Evolutionary conservation across 2,329 filamentous ascomycete species (phyloP), one percentile per base, ranked within the genome.

Genomic region (Boeremia exigua): DNA sequence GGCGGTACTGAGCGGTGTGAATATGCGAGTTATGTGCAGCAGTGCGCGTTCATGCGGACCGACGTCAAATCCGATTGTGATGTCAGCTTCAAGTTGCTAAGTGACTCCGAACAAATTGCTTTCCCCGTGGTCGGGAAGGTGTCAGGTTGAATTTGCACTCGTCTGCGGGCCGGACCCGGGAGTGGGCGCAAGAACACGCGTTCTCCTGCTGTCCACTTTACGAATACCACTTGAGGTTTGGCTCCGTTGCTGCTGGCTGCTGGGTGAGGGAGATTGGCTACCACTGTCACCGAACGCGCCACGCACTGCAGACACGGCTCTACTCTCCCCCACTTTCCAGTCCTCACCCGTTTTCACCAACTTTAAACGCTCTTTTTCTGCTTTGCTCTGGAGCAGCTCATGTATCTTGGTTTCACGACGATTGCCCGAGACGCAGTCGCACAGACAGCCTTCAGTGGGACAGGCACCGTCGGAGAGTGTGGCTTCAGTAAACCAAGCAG

Each of bases 381-480:
- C 69, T 52, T 74, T 71, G 51, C 64, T 65, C 33, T 61, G 60
- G 14, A 68, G 58, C 23, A 67, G 30, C 19, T 75, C 69, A 32
- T 67, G 53, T 7, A 75, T 56, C 52, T 71, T 74, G 15, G 69
- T 65, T 34, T 74, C 68, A 8, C 75, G 69, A 23, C 72, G 61
- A 4, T 75, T 75, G 11, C 84, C 83, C 2, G 79, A 78, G 2
- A 80, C 81, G 61, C 85, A 88, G 64, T 86, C 84, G 63, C 86
- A 86, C 48, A 82, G 73, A 69, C 86, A 88, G 15, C 84, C 85
- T 43, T 80, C 78, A 7, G 81, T 85, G 2, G 84, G 81, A 73
- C 86, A 88, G 28, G 79, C 80, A 14, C 84, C 85, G 59, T 82
- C 80, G 33, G 78, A 76, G 29, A 78, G 60, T 12, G 42, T 69